Conservation (phyloP, 2,329 filamentous ascomycete species). For the Tolypocladium ovalisporum region DNA sequence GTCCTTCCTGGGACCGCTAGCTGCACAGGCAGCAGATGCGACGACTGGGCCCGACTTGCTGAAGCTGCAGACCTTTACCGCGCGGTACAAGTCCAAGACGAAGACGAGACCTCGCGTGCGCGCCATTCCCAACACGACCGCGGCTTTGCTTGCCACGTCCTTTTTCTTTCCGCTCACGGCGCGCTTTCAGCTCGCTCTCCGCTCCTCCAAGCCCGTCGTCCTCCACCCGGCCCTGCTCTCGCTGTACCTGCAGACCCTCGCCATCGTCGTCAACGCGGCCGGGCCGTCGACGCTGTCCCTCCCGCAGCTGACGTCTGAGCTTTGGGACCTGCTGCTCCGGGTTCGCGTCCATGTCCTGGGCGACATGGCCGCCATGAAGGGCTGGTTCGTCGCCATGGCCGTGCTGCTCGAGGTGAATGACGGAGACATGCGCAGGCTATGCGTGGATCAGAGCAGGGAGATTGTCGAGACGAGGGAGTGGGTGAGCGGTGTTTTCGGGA, state of each 20-base stretch:
- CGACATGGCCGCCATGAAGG: constrained; percentile 58
- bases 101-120: constrained; percentile 31
- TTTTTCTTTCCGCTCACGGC: constrained; percentile 85
- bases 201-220: constrained; percentile 45
- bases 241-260: constrained; percentile 77
- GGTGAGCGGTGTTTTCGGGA: constrained; percentile 67
- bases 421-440: constrained; percentile 59
- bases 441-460: constrained; percentile 62
- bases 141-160: constrained; percentile 59
- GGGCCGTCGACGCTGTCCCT: constrained; percentile 70
- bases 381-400: constrained; percentile 68
- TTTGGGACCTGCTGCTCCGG: constrained; percentile 70
- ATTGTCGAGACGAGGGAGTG: constrained; percentile 82
- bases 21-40: constrained; percentile 69
- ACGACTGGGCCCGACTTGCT: constrained; percentile 71
- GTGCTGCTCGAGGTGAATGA: constrained; percentile 75
- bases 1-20: constrained; percentile 69
- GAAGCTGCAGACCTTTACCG: constrained; percentile 83
- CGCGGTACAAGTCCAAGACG: constrained; percentile 28
- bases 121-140: constrained; percentile 64
- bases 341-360: constrained; percentile 49
- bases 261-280: constrained; percentile 69
- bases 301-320: constrained; percentile 70
- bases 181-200: constrained; percentile 59
- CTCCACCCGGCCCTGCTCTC: constrained; percentile 66